Evolutionary conservation across 352 stramenopile species (phyloP), one percentile per base, ranked within the genome.

Genomic region (Blastocystis sp.): DNA sequence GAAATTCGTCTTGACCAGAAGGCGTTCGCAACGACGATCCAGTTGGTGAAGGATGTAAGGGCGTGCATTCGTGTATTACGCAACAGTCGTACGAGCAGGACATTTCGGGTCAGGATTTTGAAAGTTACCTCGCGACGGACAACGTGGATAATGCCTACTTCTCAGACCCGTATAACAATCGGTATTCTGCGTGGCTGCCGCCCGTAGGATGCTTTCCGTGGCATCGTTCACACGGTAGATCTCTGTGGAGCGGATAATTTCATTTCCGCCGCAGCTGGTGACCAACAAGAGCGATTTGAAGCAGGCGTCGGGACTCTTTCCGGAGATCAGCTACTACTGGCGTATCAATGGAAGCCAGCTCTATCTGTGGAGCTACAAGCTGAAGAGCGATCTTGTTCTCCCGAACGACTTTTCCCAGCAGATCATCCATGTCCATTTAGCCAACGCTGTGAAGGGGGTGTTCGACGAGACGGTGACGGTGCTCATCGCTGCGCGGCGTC

Each of bases 91-190:
- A 63, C 34, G 74, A 84, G 52, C 74, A 84, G 28, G 74, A 84
- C 28, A 84, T 84, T 24, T 84, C 74, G 38, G 74, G 74, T 2
- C 74, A 62, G 52, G 74, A 64, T 48, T 84, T 84, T 68, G 74
- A 84, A 45, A 28, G 57, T 34, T 66, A 64, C 54, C 61, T 84
- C 24, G n/a, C 66, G 9, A 42, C 74, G 6, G 52, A 62, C 11
- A 59, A 84, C 11, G 60, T 24, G 24, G 74, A 84, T 10, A 69
- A 84, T 17, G 28, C 57, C 11, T 84, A 84, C 45, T 84, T 59
- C 61, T 84, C 74, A 2, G 74, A 84, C 52, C 74, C 74, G 14
- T 84, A 84, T 42, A 63, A 69, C 74, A 84, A 84, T 28, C 68
- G 66, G 52, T 84, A 84, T 68, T 84, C 52, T 19, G 38, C 74